Evolutionary conservation across 1,139 yeast genomes (phyloP).

Genomic region (Kodamaea suecica): DNA sequence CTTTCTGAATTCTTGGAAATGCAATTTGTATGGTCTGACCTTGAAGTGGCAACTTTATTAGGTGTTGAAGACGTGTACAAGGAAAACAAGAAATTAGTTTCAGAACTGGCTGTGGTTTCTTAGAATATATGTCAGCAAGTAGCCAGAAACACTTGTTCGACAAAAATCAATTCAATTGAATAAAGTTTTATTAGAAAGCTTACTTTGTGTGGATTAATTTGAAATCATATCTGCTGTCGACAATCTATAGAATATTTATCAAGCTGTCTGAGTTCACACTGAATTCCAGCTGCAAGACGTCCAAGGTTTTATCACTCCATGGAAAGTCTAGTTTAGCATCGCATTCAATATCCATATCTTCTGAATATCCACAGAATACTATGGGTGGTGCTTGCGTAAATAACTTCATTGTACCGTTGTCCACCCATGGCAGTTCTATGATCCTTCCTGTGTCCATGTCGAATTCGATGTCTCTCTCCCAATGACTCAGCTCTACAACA

Average conservation of each 20-base stretch:
- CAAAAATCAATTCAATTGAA: too few relatives aligned
- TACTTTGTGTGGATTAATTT: too few relatives aligned
- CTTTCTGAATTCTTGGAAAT: conserved; percentile 40
- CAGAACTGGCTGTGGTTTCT: not conserved
- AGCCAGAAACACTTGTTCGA: not conserved
- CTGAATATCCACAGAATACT: conserved; percentile 6
- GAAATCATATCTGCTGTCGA: too few relatives aligned
- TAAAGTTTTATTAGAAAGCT: too few relatives aligned
- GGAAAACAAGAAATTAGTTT: conserved; percentile 10
- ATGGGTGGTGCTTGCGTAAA: conserved; percentile 5
- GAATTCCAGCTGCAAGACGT: not conserved
- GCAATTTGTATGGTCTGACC: conserved; percentile 50
- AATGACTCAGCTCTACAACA: conserved; percentile 1
- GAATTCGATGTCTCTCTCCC: conserved; percentile 1
- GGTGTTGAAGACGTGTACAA: conserved; percentile 49
- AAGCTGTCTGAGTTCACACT: not conserved
- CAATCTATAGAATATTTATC: not conserved
- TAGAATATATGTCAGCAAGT: not conserved
- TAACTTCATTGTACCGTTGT: not conserved
- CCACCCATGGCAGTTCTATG: conserved; percentile 2
- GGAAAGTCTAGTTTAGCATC: too few relatives aligned
- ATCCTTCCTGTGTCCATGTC: conserved; percentile 1
- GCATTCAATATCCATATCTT: conserved; percentile 7
- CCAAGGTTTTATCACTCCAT: not conserved
- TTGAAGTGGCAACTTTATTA: conserved; percentile 60